Base-by-base conservation (phyloP, 108 stramenopile species). In the Pseudonitzschia delicatissima region DNA sequence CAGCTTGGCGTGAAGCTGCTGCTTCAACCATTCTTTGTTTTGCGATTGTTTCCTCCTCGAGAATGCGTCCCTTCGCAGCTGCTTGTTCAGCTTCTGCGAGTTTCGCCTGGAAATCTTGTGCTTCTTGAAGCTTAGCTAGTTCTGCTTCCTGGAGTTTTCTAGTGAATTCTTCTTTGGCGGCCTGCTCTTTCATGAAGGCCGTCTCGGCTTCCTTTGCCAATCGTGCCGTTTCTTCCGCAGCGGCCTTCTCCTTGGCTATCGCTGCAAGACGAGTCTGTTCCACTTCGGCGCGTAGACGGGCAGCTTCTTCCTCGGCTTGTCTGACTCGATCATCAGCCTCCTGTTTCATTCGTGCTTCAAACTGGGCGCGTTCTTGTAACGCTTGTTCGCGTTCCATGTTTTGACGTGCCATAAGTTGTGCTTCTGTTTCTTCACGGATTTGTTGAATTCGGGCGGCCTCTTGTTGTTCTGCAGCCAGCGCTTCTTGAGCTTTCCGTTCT, bases 11-110 rank as follows among this genome's bases (percentile, higher is more conserved):
- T 4, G 5, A 4, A 4, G 36, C 59, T 40, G 59, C 59, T 61
- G 37, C 59, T 40, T 35, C 39, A n/a, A 37, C 59, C 37, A 61
- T 21, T 26, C 34, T 39, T 40, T 61, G 37, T 39, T 18, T 35
- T 61, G 9, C 33, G 5, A 13, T 23, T 17, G 23, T 26, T 0
- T 61, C 39, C 40, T 23, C 39, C 39, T 33, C 37, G 5, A 61
- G 39, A 42, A 20, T 13, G 5, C 40, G 36, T 61, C 39, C 59
- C 5, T 26, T 42, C 59, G 33, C 59, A 5, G 39, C 59, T 27
- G 59, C 35, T 61, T 61, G 17, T 25, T 61, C 33, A 9, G 59
- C 59, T 61, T 40, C 23, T 40, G 18, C 39, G 2, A 61, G 40
- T 42, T 61, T 61, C 13, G 37, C 18, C 2, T 4, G n/a, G 34